Base-by-base conservation (phyloP, 177 flowering plant genomes). In the Telopea speciosissima region DNA sequence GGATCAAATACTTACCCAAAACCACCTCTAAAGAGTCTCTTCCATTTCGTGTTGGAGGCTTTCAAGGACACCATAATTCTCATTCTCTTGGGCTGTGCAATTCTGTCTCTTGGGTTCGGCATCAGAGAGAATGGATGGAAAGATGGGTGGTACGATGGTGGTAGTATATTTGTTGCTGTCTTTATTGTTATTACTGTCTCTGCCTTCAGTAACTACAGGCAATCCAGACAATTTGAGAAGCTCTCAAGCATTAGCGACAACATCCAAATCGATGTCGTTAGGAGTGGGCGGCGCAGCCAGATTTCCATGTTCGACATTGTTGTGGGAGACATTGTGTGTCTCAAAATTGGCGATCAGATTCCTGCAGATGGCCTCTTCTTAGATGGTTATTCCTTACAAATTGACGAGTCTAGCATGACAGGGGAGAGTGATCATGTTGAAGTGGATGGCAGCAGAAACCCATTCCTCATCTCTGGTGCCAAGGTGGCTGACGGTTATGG, bases 81-180 rank as follows among this genome's bases (percentile, higher is more conserved):
- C 52, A 83, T 83, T 3, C 82, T 85, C 0, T 45, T 85, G 36
- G 81, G 2, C 0, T 83, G 84, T 69, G 84, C 85, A 16, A 62
- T 74, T 1, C 82, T 81, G 3, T 79, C 86, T 40, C 70, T 85
- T 11, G 85, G 54, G 9, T 83, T 81, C 45, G 86, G 86, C 0
- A 82, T 82, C 62, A 75, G 72, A 28, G 72, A 78, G 24, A 63
- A 82, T 24, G 83, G 86, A 5, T 1, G 4, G 6, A 64, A 71
- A 65, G 80, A 85, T 49, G 88, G 88, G 0, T 83, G 86, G 85
- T 82, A 78, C 22, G 86, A 85, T 44, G 88, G 88, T 5, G 85
- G 84, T 3, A 85, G 85, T 69, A 82, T 80, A 24, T 61, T 70
- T 40, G 23, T 82, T 49, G 82, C 85, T 7, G 76, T 80, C 9